A percentile compares a stretch with the other conserved stretches of the same genome.
Evolutionary conservation across 2,329 filamentous ascomycete genomes (phyloP).

Genomic region (Rhytidhysteron rufulum): DNA sequence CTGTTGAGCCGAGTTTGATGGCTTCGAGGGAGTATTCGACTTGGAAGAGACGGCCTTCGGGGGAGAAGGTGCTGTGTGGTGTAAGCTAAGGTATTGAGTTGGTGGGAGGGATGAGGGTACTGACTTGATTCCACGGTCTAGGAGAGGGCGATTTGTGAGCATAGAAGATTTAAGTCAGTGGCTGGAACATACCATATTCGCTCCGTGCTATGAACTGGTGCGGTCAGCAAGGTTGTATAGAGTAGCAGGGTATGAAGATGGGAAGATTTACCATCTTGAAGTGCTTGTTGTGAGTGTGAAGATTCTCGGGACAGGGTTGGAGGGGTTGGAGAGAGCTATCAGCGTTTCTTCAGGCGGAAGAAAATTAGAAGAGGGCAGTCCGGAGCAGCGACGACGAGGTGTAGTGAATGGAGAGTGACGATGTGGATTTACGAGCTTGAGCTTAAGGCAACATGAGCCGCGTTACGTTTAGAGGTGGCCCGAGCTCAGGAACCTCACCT

Average conservation of each 20-base stretch:
- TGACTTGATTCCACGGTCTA: slow-evolving; percentile 97
- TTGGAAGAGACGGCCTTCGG: slow-evolving; percentile 98
- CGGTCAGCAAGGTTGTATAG: slow-evolving; percentile 26
- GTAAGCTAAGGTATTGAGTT: slow-evolving; percentile 21
- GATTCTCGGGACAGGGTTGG: slow-evolving; percentile 2
- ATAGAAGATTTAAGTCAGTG: slow-evolving; percentile 19
- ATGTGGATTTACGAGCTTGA: slow-evolving; percentile 16
- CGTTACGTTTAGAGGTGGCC: slow-evolving; percentile 11
- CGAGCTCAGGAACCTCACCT: slow-evolving; percentile 1
- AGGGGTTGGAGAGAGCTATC: neutral
- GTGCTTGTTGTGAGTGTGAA: slow-evolving; percentile 10
- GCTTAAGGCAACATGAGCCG: slow-evolving; percentile 27
- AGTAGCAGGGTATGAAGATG: slow-evolving; percentile 12
- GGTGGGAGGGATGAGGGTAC: slow-evolving; percentile 30
- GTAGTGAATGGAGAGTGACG: slow-evolving; percentile 7
- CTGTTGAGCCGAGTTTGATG: slow-evolving; percentile 98
- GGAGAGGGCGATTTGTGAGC: slow-evolving; percentile 12
- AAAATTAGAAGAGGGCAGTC: neutral
- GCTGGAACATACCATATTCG: slow-evolving; percentile 82
- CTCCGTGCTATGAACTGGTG: slow-evolving; percentile 93
- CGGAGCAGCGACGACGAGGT: slow-evolving; percentile 4
- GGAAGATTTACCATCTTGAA: slow-evolving; percentile 24
- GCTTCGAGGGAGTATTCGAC: slow-evolving; percentile 99
- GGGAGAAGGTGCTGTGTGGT: slow-evolving; percentile 84
- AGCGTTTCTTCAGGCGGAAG: neutral